Evolutionary conservation across 1,284 basidiomycete genomes (phyloP).

Genomic region (Cutaneotrichosporon curvatum): DNA sequence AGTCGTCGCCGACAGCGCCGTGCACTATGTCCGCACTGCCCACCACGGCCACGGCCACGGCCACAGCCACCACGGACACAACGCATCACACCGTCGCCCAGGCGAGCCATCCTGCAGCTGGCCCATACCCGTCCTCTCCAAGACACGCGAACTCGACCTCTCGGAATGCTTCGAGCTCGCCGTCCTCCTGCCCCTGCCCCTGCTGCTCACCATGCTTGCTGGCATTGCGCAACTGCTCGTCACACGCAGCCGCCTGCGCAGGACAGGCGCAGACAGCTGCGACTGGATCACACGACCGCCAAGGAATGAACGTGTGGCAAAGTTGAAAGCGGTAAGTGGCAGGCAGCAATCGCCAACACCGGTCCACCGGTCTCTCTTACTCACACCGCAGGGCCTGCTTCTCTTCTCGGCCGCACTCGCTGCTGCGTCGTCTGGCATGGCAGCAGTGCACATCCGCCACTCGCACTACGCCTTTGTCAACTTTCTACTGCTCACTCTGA

Average conservation of each 20-base stretch:
- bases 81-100: background rate
- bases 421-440: constrained; percentile 54
- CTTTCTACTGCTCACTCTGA: constrained; percentile 23
- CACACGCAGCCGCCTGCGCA: constrained; percentile 31
- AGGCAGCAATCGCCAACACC: too few species aligned
- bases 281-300: constrained; percentile 19
- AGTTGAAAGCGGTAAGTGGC: constrained; percentile 61
- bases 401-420: constrained; percentile 47
- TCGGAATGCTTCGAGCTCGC: constrained; percentile 78
- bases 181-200: constrained; percentile 54
- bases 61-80: background rate
- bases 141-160: constrained; percentile 62
- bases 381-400: constrained; percentile 43
- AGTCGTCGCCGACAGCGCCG: background rate
- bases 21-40: too few species aligned
- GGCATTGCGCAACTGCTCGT: constrained; percentile 43
- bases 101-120: constrained; percentile 24
- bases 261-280: constrained; percentile 10
- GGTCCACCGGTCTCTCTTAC: background rate
- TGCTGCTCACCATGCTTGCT: constrained; percentile 51
- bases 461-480: constrained; percentile 37
- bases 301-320: constrained; percentile 52
- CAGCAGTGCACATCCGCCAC: constrained; percentile 49
- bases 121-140: constrained; percentile 48
- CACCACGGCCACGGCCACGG: background rate